phyloP scores from a whole-genome alignment of 1,139 yeast genomes.

The Candida mesenterica region DNA sequence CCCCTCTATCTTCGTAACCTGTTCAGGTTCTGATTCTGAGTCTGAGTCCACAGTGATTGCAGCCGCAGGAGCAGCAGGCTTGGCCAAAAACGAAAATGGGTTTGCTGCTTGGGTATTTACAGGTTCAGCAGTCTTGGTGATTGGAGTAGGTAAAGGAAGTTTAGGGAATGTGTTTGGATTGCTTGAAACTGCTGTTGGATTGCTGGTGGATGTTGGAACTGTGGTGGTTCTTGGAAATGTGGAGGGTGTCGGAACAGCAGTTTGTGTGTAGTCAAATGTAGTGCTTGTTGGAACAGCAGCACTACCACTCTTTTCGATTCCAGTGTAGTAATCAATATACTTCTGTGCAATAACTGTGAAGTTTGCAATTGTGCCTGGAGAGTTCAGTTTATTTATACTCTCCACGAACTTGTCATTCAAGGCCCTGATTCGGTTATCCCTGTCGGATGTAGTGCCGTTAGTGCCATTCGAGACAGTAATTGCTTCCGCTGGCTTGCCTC shows the following conservation, averaged over 20 bases:
- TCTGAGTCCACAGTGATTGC: conserved; percentile 15
- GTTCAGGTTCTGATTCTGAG: conserved; percentile 37
- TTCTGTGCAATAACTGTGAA: conserved; percentile 57
- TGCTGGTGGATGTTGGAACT: too few relatives aligned
- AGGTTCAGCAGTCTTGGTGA: neutral
- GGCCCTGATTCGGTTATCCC: conserved; percentile 54
- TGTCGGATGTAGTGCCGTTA: conserved; percentile 15
- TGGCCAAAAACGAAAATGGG: conserved; percentile 4
- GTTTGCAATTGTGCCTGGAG: conserved; percentile 53
- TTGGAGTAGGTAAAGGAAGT: neutral
- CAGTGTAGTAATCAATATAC: conserved; percentile 55
- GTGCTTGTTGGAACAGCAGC: too few relatives aligned
- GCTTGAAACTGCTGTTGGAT: neutral
- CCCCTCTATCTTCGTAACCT: conserved; percentile 53
- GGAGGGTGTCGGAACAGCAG: too few relatives aligned
- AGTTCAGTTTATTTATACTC: conserved; percentile 43
- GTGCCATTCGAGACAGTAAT: too few relatives aligned
- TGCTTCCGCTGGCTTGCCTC: too few relatives aligned
- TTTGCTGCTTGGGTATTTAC: neutral
- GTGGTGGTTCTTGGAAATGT: neutral
- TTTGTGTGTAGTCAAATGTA: too few relatives aligned
- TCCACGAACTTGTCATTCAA: conserved; percentile 64
- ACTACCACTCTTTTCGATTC: conserved; percentile 28
- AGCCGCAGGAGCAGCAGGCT: conserved; percentile 2
- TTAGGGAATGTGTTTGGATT: neutral